Evolutionary conservation across 768 basidiomycete species (phyloP).

Genomic region (Pseudohyphozyma bogoriensis): DNA sequence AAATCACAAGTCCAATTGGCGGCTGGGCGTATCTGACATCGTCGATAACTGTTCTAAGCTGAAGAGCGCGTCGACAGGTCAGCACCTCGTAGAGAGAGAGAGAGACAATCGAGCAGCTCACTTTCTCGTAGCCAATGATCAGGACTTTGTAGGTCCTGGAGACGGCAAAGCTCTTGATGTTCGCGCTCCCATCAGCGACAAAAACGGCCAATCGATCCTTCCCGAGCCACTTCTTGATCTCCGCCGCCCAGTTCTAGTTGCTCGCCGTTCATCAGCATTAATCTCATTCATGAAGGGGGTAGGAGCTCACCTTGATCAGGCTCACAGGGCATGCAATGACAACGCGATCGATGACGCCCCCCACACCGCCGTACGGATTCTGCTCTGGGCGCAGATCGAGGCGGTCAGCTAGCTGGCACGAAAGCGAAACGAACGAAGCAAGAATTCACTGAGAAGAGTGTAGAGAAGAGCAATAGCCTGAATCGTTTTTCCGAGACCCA

Average conservation of each 20-base stretch:
- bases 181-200: slow-evolving; percentile 49
- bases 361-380: slow-evolving; percentile 57
- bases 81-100: not conserved
- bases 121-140: slow-evolving; percentile 87
- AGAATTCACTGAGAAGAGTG: slow-evolving; percentile 70
- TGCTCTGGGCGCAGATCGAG: slow-evolving; percentile 50
- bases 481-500: slow-evolving; percentile 82
- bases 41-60: slow-evolving; percentile 33
- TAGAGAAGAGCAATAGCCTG: slow-evolving; percentile 86
- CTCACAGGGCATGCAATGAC: slow-evolving; percentile 92
- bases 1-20: slow-evolving; percentile 82
- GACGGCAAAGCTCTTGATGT: slow-evolving; percentile 62
- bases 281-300: not conserved
- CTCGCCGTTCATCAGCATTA: slow-evolving; percentile 2
- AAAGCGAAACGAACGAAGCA: not conserved
- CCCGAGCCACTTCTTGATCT: slow-evolving; percentile 85
- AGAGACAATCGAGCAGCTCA: slow-evolving; percentile 46
- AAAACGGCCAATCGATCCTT: slow-evolving; percentile 48
- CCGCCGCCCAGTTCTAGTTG: slow-evolving; percentile 83
- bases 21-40: slow-evolving; percentile 45
- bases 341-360: slow-evolving; percentile 58
- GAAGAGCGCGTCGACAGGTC: not conserved
- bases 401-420: not conserved
- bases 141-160: slow-evolving; percentile 52
- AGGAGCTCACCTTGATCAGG: slow-evolving; percentile 56